These are phyloP conservation scores for Mycena indigotica DNA, from an alignment of 768 basidiomycete species.

Conservation along the genomic window DNA sequence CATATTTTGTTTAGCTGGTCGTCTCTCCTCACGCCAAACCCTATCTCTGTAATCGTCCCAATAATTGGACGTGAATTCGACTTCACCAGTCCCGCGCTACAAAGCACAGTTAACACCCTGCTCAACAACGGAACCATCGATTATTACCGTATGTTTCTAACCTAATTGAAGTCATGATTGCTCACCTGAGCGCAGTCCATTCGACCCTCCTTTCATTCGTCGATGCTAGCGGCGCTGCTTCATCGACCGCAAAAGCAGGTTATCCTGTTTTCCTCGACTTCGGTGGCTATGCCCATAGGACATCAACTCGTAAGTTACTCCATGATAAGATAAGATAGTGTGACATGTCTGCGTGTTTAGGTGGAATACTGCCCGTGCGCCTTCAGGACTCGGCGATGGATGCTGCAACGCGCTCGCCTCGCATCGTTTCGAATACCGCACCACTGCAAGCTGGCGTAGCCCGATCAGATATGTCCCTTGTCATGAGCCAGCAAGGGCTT, in stretches of 20 bases:
- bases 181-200: too few relatives aligned
- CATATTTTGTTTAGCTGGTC: constrained; percentile 3
- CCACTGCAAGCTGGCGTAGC: not conserved
- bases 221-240: constrained; percentile 1
- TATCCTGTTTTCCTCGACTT: not conserved
- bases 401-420: not conserved
- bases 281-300: not conserved
- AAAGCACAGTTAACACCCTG: not conserved
- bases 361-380: not conserved
- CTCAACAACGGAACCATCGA: not conserved
- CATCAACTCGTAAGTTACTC: not conserved
- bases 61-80: constrained; percentile 8
- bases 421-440: not conserved
- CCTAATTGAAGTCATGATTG: too few relatives aligned
- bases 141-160: constrained; percentile 1
- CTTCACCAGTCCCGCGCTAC: not conserved
- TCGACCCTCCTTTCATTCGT: constrained; percentile 1
- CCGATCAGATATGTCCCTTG: constrained; percentile 1
- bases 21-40: constrained; percentile 9
- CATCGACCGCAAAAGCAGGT: not conserved
- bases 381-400: not conserved
- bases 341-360: not conserved
- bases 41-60: not conserved
- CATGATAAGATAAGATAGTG: too few relatives aligned
- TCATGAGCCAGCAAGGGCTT: constrained; percentile 9